Evolutionary conservation across 441 rosid genomes (phyloP).

Genomic region (Geranium incanum): DNA sequence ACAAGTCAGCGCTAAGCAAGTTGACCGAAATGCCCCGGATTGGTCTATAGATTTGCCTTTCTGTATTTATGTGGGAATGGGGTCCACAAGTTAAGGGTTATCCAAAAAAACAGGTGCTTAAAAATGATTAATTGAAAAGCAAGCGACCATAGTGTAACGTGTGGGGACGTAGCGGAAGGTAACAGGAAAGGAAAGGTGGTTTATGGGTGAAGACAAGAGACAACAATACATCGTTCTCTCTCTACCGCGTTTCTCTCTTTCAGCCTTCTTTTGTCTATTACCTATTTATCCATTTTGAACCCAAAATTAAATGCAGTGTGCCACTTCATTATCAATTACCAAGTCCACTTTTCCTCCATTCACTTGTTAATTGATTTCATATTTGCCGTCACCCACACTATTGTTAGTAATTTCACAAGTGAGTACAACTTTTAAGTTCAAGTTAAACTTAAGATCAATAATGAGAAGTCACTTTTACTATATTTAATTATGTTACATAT

Average conservation of each 20-base stretch:
- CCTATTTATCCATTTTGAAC: too few relatives aligned
- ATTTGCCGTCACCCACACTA: too few relatives aligned
- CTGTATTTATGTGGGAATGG: neutral
- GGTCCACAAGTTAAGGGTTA: neutral
- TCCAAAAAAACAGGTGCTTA: neutral
- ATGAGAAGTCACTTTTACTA: too few relatives aligned
- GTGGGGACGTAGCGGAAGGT: neutral
- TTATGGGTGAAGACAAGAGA: neutral
- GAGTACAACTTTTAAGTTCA: too few relatives aligned
- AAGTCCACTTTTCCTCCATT: too few relatives aligned
- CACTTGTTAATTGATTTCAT: too few relatives aligned
- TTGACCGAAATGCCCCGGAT: constrained; percentile 18
- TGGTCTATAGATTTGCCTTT: neutral
- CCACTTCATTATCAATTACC: too few relatives aligned
- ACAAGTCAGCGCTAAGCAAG: neutral
- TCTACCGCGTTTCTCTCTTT: neutral
- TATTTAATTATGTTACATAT: too few relatives aligned
- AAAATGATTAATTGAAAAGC: neutral
- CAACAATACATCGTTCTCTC: neutral
- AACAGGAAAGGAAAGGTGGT: too few relatives aligned
- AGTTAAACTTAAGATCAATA: too few relatives aligned
- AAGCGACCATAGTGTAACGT: neutral
- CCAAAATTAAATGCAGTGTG: too few relatives aligned
- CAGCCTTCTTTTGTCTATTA: neutral
- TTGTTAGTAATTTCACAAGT: too few relatives aligned